Evolutionary conservation across 176 grass and related monocot genomes (phyloP).

Genomic region (Zea mays): DNA sequence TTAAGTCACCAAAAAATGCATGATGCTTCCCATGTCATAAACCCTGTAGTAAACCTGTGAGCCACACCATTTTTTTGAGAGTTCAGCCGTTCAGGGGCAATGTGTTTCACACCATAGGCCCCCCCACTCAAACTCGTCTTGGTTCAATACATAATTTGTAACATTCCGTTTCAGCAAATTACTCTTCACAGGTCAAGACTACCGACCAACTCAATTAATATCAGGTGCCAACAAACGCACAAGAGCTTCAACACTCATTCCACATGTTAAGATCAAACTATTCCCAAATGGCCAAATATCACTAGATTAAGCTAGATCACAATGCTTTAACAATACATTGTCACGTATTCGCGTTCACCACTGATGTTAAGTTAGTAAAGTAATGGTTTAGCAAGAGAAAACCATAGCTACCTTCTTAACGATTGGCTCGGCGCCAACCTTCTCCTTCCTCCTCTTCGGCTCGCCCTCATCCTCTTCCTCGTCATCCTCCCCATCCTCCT

Average conservation of each 20-base stretch:
- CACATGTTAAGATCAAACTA: conserved; percentile 9
- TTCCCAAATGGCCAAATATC: not conserved
- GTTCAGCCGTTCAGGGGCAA: no score
- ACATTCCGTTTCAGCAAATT: not conserved
- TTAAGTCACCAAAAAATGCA: not conserved
- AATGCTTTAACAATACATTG: not conserved
- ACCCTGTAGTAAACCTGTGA: not conserved
- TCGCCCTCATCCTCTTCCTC: conserved; percentile 53
- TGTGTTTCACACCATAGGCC: not conserved
- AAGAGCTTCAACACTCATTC: not conserved
- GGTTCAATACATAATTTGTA: not conserved
- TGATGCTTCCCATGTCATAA: conserved; percentile 10
- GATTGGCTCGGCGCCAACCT: conserved; percentile 40
- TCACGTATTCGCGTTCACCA: not conserved
- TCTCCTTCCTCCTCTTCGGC: conserved; percentile 55
- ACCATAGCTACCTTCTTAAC: conserved; percentile 69
- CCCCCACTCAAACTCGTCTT: not conserved
- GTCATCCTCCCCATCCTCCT: conserved; percentile 28
- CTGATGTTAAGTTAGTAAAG: not conserved
- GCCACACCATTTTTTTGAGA: not conserved
- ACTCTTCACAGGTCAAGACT: conserved; percentile 9
- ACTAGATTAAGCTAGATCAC: conserved; percentile 30
- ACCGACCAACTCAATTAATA: not conserved
- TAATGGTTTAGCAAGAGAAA: conserved; percentile 23
- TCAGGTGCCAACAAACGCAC: not conserved